Evolutionary conservation across 2,329 filamentous ascomycete genomes (phyloP).

Genomic region (Gremmenia infestans): DNA sequence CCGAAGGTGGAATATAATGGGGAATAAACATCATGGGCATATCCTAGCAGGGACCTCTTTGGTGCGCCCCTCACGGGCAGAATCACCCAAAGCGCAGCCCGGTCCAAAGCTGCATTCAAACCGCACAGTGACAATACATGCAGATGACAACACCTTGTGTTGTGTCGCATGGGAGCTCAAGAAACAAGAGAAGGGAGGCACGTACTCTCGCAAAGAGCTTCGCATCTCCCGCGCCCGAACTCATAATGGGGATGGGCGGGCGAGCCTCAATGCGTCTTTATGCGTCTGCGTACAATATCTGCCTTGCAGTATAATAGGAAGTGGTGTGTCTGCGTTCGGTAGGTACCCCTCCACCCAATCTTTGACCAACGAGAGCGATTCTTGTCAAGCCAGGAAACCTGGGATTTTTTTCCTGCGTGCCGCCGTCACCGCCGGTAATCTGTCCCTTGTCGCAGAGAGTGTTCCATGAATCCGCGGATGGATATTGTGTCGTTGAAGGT

Average conservation of each 20-base stretch:
- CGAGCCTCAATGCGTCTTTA: conserved; percentile 15
- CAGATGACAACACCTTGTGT: background rate
- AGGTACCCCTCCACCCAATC: conserved; percentile 25
- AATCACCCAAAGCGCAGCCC: background rate
- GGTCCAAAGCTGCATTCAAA: background rate
- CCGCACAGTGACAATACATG: background rate
- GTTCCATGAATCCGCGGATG: conserved; percentile 21
- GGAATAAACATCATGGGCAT: conserved; percentile 29
- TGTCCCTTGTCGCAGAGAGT: conserved; percentile 12
- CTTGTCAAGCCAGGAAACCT: conserved; percentile 15
- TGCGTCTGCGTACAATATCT: too few species aligned
- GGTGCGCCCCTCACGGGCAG: background rate
- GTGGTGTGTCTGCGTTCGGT: conserved; percentile 6
- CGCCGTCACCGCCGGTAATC: conserved; percentile 21
- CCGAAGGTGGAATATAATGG: conserved; percentile 25
- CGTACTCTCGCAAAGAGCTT: conserved; percentile 97
- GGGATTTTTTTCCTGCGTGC: conserved; percentile 24
- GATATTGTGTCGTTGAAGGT: conserved; percentile 5
- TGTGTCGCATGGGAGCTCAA: conserved; percentile 4
- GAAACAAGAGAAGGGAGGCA: conserved; percentile 31
- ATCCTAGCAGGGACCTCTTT: background rate
- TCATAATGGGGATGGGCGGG: conserved; percentile 23
- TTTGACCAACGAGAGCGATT: conserved; percentile 26
- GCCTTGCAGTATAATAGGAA: background rate
- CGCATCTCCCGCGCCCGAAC: conserved; percentile 76